Percentiles rank a stretch among this genome's conserved stretches.
Conservation (phyloP, 306 rosid genomes). For the Canavalia ensiformis region DNA sequence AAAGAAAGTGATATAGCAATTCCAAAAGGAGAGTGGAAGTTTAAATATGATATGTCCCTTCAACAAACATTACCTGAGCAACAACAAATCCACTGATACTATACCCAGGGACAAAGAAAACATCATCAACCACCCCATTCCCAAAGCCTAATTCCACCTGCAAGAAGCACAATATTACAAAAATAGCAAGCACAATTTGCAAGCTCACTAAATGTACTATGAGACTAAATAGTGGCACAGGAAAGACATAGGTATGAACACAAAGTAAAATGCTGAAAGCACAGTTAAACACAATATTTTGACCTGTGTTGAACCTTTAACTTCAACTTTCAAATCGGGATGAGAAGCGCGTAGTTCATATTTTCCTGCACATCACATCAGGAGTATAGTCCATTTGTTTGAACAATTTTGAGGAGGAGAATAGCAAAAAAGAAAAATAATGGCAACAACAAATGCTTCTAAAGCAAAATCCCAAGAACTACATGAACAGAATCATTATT, state of each 20-base stretch:
- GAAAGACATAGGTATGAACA: constrained; percentile 33
- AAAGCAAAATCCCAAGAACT: constrained; percentile 5
- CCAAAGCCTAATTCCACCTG: constrained; percentile 96
- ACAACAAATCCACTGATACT: constrained; percentile 85
- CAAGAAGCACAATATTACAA: constrained; percentile 48
- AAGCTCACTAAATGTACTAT: constrained; percentile 33
- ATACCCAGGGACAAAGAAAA: constrained; percentile 88
- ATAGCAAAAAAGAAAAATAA: constrained; percentile 29
- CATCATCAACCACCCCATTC: constrained; percentile 69
- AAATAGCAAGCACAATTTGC: constrained; percentile 38
- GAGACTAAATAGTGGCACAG: constrained; percentile 15
- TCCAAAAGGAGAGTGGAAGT: constrained; percentile 16
- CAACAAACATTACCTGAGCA: constrained; percentile 82
- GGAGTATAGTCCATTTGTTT: constrained; percentile 30
- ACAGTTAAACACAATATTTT: constrained; percentile 42
- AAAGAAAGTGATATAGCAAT: constrained; percentile 16
- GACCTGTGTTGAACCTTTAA: constrained; percentile 86
- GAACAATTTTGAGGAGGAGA: constrained; percentile 18
- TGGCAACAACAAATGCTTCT: constrained; percentile 12
- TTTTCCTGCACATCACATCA: constrained; percentile 72
- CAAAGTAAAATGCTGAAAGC: constrained; percentile 41
- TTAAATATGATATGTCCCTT: constrained; percentile 26
- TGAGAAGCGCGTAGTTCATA: constrained; percentile 84
- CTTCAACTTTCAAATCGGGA: constrained; percentile 80
- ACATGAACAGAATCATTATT: constrained; percentile 23